These are phyloP conservation scores for Gamarada debralockiae DNA, from an alignment of 495 filamentous ascomycete species.

Conservation along the genomic window DNA sequence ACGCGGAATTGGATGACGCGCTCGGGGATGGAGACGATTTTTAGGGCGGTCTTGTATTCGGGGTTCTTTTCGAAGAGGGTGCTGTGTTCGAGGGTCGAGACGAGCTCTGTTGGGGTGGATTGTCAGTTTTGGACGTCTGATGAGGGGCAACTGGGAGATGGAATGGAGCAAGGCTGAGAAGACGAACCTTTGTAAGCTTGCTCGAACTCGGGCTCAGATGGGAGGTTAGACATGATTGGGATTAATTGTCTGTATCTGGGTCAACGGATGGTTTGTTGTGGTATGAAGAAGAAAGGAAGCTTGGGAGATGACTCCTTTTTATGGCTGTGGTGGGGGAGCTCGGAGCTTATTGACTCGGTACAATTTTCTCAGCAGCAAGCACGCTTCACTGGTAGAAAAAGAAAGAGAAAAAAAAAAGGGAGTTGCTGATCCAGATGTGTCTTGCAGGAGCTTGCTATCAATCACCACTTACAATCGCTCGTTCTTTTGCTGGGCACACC, in stretches of 20 bases:
- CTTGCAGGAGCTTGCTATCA: too few relatives aligned
- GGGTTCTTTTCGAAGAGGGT: conserved; percentile 90
- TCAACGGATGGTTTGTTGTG: not conserved
- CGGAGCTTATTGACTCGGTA: too few relatives aligned
- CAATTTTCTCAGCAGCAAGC: too few relatives aligned
- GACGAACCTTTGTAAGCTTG: conserved; percentile 91
- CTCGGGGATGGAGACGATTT: conserved; percentile 88
- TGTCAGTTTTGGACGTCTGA: conserved; percentile 1
- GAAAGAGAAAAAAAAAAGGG: not conserved
- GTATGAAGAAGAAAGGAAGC: not conserved
- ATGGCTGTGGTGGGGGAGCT: conserved; percentile 12
- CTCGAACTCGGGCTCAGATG: conserved; percentile 94
- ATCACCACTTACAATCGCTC: too few relatives aligned
- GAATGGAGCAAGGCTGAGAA: not conserved
- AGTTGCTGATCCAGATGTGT: not conserved
- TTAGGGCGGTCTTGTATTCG: conserved; percentile 86
- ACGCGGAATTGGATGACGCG: conserved; percentile 97
- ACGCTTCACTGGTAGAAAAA: not conserved
- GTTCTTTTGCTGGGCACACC: not conserved
- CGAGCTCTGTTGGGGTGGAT: conserved; percentile 65
- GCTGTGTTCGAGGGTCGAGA: conserved; percentile 88
- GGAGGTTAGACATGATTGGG: conserved; percentile 72
- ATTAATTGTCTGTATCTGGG: conserved; percentile 18
- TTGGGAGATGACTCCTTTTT: conserved; percentile 1
- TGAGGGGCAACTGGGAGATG: not conserved